Conservation (phyloP, 2,329 filamentous ascomycete species). For the Laburnicola sp. region DNA sequence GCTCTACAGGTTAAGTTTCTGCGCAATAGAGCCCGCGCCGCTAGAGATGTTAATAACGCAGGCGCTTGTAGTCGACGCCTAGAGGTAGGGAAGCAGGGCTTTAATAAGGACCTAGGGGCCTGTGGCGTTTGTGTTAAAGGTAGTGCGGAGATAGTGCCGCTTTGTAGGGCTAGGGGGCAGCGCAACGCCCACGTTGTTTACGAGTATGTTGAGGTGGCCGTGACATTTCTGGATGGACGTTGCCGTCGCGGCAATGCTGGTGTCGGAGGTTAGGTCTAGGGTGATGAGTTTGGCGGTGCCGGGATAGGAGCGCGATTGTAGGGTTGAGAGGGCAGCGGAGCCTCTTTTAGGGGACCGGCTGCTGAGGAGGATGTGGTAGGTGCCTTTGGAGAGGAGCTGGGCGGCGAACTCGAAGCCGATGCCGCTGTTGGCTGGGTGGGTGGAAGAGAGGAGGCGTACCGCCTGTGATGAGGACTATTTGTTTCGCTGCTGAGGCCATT, state of each 20-base stretch:
- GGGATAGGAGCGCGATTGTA: slow-evolving; percentile 30
- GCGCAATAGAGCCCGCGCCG: too few relatives aligned
- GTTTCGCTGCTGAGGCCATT: slow-evolving; percentile 28
- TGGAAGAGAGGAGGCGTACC: slow-evolving; percentile 22
- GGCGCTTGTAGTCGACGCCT: slow-evolving; percentile 19
- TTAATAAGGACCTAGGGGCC: slow-evolving; percentile 32
- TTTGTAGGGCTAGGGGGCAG: slow-evolving; percentile 19
- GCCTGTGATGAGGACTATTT: slow-evolving; percentile 44
- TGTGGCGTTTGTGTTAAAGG: slow-evolving; percentile 37
- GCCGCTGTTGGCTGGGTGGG: slow-evolving; percentile 48
- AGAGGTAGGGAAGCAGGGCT: slow-evolving; percentile 22
- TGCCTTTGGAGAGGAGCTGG: slow-evolving; percentile 41
- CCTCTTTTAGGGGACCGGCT: slow-evolving; percentile 28
- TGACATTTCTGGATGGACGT: slow-evolving; percentile 27
- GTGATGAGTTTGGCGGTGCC: slow-evolving; percentile 44
- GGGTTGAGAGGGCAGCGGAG: slow-evolving; percentile 29
- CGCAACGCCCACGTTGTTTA: slow-evolving; percentile 47
- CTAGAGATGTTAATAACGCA: slow-evolving; percentile 43
- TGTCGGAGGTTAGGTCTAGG: slow-evolving; percentile 51
- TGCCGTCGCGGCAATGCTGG: slow-evolving; percentile 47
- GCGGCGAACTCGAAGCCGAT: slow-evolving; percentile 54
- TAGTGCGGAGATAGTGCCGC: slow-evolving; percentile 28
- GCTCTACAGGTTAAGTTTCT: too few relatives aligned
- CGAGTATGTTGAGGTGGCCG: slow-evolving; percentile 44
- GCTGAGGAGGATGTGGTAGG: slow-evolving; percentile 37